Evolutionary conservation across 345 rosid species (phyloP).

Genomic region (Rhizophora mangle): DNA sequence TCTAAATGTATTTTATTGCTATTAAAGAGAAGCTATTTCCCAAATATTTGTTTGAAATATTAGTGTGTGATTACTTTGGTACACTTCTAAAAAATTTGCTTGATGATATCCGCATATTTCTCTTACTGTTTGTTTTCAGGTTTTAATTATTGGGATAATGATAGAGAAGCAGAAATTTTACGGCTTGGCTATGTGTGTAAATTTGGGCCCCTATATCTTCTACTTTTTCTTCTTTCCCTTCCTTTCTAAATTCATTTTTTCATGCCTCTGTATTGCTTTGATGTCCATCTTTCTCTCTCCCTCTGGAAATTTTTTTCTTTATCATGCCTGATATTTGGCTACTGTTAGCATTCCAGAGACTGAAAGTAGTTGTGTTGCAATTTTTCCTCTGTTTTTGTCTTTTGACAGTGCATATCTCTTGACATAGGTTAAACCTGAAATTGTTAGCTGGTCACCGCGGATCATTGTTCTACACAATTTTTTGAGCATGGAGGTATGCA

Average conservation of each 20-base stretch:
- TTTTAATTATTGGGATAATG: conserved; percentile 57
- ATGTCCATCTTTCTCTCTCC: not conserved
- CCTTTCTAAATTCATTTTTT: no score
- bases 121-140: conserved; percentile 40
- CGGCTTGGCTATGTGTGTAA: conserved; percentile 73
- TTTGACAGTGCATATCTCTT: conserved; percentile 11
- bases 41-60: not conserved
- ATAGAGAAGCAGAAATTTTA: conserved; percentile 72
- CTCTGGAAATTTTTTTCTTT: no score
- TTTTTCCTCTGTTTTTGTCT: not conserved
- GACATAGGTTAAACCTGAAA: conserved; percentile 88
- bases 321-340: no score
- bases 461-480: conserved; percentile 79
- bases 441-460: conserved; percentile 90
- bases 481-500: conserved; percentile 83
- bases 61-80: not conserved
- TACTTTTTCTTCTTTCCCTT: no score
- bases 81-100: not conserved
- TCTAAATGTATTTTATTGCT: no score
- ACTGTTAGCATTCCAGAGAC: no score
- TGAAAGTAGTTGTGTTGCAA: not conserved
- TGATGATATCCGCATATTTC: not conserved
- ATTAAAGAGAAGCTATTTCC: no score
- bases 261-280: not conserved
- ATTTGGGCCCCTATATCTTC: not conserved